phyloP scores from a whole-genome alignment of 192 early-diverging fungal genomes.

The Chytriomyces sp. region DNA sequence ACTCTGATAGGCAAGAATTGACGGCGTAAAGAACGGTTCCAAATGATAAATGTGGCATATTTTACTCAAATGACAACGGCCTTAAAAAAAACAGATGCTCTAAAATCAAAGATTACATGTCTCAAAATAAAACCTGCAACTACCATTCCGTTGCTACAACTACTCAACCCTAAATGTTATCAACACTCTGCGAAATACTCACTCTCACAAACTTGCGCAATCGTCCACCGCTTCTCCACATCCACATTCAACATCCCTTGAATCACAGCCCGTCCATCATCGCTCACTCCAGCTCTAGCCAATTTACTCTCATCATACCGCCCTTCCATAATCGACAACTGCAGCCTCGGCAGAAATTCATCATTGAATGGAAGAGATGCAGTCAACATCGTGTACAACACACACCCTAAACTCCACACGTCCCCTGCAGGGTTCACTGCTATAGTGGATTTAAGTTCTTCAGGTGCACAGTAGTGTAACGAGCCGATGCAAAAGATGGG shows the following conservation, averaged over 20 bases:
- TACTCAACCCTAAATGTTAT: too few species aligned
- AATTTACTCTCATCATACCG: constrained; percentile 59
- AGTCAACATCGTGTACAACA: constrained; percentile 73
- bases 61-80: too few species aligned
- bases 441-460: constrained; percentile 57
- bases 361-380: constrained; percentile 80
- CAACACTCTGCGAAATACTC: constrained; percentile 25
- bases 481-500: constrained; percentile 55
- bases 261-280: constrained; percentile 36
- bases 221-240: constrained; percentile 43
- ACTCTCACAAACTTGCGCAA: constrained; percentile 34
- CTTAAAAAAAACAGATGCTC: too few species aligned
- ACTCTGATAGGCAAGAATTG: too few species aligned
- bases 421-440: constrained; percentile 60
- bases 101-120: too few species aligned
- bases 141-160: too few species aligned
- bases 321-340: constrained; percentile 70
- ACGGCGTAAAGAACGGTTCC: too few species aligned
- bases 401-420: constrained; percentile 81
- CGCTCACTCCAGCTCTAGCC: constrained; percentile 19
- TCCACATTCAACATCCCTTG: constrained; percentile 42
- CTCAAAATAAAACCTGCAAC: too few species aligned
- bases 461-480: constrained; percentile 74
- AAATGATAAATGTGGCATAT: too few species aligned
- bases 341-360: constrained; percentile 72